A percentile compares a stretch with the other conserved stretches of the same genome.
Evolutionary conservation across 2,329 filamentous ascomycete species (phyloP).

Genomic region (Microdochium bolleyi): DNA sequence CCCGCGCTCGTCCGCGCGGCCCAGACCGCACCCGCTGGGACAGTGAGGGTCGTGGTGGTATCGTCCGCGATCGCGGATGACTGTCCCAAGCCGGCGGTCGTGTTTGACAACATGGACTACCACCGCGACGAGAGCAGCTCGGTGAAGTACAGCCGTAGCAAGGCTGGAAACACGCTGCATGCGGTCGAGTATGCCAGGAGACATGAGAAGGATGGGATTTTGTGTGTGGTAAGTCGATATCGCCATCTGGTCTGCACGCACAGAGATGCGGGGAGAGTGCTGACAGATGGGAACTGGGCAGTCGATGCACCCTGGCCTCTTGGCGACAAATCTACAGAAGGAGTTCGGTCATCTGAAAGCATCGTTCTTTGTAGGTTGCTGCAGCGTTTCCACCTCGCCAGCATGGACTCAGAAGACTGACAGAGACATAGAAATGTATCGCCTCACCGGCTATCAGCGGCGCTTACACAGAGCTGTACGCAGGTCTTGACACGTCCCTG

Average conservation of each 20-base stretch:
- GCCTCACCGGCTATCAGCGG: constrained; percentile 18
- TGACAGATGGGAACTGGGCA: neutral
- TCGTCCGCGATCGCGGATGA: constrained; percentile 14
- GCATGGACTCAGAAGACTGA: neutral
- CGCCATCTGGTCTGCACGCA: too few species aligned
- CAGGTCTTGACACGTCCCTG: constrained; percentile 26
- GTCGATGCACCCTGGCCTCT: constrained; percentile 3
- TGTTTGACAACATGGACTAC: constrained; percentile 20
- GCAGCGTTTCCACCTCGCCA: constrained; percentile 9
- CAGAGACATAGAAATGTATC: constrained; percentile 2
- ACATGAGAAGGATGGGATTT: constrained; percentile 14
- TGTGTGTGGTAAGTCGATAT: constrained; percentile 17
- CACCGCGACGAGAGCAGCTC: constrained; percentile 10
- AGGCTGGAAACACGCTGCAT: constrained; percentile 19
- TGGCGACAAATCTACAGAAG: constrained; percentile 5
- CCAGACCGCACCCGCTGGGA: neutral
- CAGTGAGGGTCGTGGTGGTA: constrained; percentile 20
- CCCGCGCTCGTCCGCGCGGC: constrained; percentile 7
- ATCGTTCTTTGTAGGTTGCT: neutral
- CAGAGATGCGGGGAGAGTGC: neutral
- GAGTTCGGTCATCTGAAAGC: neutral
- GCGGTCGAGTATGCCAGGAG: constrained; percentile 16
- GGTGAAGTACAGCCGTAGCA: constrained; percentile 18
- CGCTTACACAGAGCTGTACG: constrained; percentile 33
- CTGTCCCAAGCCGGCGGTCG: constrained; percentile 13